Percentiles rank a stretch among this genome's conserved stretches.
phyloP scores from a whole-genome alignment of 176 grass and related monocot species.

The Zizania latifolia region DNA sequence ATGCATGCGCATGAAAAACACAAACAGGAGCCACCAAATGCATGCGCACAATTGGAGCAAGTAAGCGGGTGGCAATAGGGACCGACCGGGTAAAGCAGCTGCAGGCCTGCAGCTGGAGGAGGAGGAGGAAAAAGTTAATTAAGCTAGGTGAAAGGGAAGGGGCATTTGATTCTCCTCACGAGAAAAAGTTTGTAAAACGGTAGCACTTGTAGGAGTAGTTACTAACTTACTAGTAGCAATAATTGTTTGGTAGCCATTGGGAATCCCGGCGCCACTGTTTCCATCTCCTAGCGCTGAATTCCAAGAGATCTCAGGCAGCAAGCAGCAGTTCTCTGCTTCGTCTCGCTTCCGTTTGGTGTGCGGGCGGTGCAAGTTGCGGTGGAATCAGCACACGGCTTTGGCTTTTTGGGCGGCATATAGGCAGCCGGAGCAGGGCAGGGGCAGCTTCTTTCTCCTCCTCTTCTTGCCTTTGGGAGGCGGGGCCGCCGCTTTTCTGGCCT shows the following conservation, averaged over 20 bases:
- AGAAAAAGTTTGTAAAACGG: constrained; percentile 27
- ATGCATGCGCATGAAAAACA: neutral
- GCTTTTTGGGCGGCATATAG: constrained; percentile 35
- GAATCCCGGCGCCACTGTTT: constrained; percentile 36
- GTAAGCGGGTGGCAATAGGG: constrained; percentile 1
- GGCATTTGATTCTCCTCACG: constrained; percentile 16
- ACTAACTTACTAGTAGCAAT: constrained; percentile 41
- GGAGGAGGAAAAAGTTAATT: neutral
- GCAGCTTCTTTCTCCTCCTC: constrained; percentile 2
- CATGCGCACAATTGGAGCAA: constrained; percentile 22
- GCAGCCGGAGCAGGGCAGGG: neutral
- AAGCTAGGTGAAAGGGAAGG: neutral
- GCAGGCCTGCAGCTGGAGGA: too few relatives aligned
- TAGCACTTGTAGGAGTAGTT: neutral
- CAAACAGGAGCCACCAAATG: constrained; percentile 8
- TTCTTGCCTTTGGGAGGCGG: constrained; percentile 35
- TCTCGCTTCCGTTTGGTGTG: neutral
- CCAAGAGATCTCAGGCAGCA: constrained; percentile 43
- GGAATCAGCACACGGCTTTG: constrained; percentile 37
- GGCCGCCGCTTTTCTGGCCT: constrained; percentile 55
- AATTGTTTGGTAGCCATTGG: constrained; percentile 43
- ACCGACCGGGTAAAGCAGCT: too few relatives aligned
- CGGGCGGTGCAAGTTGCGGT: constrained; percentile 36
- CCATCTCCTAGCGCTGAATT: constrained; percentile 54
- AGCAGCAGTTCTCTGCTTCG: neutral